Evolutionary conservation across 495 filamentous ascomycete species (phyloP), one percentile per base, ranked within the genome.

Genomic region (Echria macrotheca): DNA sequence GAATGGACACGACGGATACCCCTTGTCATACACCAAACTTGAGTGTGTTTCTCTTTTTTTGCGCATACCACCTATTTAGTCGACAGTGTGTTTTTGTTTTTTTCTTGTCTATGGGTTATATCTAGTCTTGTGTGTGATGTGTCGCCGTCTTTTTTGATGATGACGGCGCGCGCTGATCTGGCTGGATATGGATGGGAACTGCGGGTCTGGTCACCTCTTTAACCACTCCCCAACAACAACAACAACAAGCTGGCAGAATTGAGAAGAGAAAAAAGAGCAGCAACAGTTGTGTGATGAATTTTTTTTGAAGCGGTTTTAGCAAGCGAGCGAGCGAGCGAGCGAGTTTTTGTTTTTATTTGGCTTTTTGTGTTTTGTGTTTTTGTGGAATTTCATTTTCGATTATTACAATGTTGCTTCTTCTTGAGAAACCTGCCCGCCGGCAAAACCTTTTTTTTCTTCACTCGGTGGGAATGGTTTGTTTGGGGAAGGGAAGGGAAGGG

Each of bases 1-100:
- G 49, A 56, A 49, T 49, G 45, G 41, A 51, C 28, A 58, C 44
- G 55, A 58, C 43, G 50, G 51, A 58, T 58, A 58, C 57, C 57
- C 50, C 28, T 44, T 39, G 43, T 44, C n/a, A 48, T 55, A 23
- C 49, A 22, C 49, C 44, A n/a, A n/a, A n/a, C n/a, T n/a, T n/a
- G n/a, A n/a, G n/a, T n/a, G n/a, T n/a, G n/a, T n/a, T 52, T 36
- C 9, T 37, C 32, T 44, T n/a, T 44, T 35, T 48, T 49, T 11
- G n/a, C n/a, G n/a, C n/a, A n/a, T n/a, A n/a, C n/a, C 49, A 28
- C 18, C 48, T 24, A 17, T 33, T 28, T 44, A 25, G 25, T 44
- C 14, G 10, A n/a, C n/a, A n/a, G n/a, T n/a, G n/a, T n/a, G n/a
- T n/a, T 21, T 32, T 44, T 39, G 21, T 4, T n/a, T 25, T 39